A percentile compares a stretch with the other conserved stretches of the same genome.
These are phyloP conservation scores for Sporormia fimetaria DNA, from an alignment of 495 filamentous ascomycete genomes.

Conservation along the genomic window DNA sequence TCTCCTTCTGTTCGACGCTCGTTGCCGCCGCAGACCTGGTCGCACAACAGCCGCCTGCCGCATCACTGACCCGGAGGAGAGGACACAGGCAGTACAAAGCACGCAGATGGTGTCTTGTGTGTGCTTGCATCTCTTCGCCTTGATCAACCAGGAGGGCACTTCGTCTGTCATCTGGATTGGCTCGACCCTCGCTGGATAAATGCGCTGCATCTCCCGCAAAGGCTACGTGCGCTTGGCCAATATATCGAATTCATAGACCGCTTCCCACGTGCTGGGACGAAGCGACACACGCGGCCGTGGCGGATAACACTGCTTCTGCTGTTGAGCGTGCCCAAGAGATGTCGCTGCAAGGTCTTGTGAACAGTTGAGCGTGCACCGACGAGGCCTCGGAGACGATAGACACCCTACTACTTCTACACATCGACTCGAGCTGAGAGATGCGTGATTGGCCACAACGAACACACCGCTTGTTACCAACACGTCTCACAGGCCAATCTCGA, in stretches of 20 bases:
- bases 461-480: too few relatives aligned
- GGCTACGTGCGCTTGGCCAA: slow-evolving; percentile 15
- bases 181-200: slow-evolving; percentile 6
- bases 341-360: too few relatives aligned
- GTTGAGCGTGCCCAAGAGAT: not conserved
- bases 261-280: not conserved
- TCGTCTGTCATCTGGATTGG: slow-evolving; percentile 1
- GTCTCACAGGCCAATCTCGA: too few relatives aligned
- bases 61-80: slow-evolving; percentile 4
- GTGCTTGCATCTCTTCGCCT: not conserved
- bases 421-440: too few relatives aligned
- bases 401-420: too few relatives aligned
- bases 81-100: too few relatives aligned
- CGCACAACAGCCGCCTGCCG: not conserved
- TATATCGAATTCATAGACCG: slow-evolving; percentile 17
- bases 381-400: too few relatives aligned
- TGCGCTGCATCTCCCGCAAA: slow-evolving; percentile 3
- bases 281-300: too few relatives aligned
- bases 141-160: slow-evolving; percentile 1
- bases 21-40: too few relatives aligned
- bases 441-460: too few relatives aligned
- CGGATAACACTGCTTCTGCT: not conserved
- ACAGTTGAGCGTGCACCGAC: too few relatives aligned
- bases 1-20: too few relatives aligned
- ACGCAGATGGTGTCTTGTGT: not conserved